These are phyloP conservation scores for Ogataea methylovora DNA, from an alignment of 805 yeast genomes.

Conservation along the genomic window DNA sequence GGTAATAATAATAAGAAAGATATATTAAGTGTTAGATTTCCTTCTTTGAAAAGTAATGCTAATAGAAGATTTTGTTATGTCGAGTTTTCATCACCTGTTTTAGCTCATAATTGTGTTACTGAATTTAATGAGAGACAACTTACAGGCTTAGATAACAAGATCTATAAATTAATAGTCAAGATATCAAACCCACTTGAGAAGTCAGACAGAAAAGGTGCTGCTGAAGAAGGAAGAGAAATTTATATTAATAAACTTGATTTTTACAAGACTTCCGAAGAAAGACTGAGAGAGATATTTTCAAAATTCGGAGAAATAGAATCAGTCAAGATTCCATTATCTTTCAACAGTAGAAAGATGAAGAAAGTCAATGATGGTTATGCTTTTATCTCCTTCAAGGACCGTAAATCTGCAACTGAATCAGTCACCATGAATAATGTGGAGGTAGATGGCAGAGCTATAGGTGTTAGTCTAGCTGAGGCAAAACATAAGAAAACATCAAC, in stretches of 20 bases:
- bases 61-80: constrained; percentile 69
- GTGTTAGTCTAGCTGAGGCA: constrained; percentile 40
- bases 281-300: constrained; percentile 33
- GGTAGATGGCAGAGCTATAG: constrained; percentile 39
- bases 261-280: constrained; percentile 28
- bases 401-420: constrained; percentile 40
- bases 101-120: constrained; percentile 36
- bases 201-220: constrained; percentile 34
- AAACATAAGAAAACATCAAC: constrained; percentile 28
- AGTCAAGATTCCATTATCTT: constrained; percentile 39
- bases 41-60: constrained; percentile 47
- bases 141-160: constrained; percentile 19
- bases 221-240: constrained; percentile 50
- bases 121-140: constrained; percentile 31
- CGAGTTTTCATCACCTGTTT: constrained; percentile 39
- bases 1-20: constrained; percentile 26
- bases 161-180: constrained; percentile 43
- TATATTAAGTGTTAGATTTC: constrained; percentile 49
- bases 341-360: constrained; percentile 15
- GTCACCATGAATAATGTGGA: constrained; percentile 30
- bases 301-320: constrained; percentile 47
- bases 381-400: constrained; percentile 41
- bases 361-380: constrained; percentile 56
- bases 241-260: constrained; percentile 48
- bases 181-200: constrained; percentile 51